phyloP scores from a whole-genome alignment of 805 yeast species.

The Pichia manshurica region DNA sequence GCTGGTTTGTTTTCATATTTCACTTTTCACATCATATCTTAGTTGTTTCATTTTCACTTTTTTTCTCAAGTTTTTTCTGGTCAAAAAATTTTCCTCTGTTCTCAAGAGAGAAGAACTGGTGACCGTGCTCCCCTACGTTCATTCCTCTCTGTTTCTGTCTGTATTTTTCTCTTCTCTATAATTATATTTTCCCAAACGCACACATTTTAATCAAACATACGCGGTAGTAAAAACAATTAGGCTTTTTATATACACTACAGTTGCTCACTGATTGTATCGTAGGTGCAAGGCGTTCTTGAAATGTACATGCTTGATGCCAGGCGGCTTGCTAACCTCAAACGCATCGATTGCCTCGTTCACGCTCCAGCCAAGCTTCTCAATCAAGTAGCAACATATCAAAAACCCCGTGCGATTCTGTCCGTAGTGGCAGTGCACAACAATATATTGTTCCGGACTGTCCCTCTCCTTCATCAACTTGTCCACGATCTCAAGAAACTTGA shows the following conservation, averaged over 20 bases:
- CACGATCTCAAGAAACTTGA: constrained; percentile 48
- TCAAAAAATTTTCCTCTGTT: too few relatives aligned
- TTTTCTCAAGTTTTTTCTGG: too few relatives aligned
- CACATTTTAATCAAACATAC: too few relatives aligned
- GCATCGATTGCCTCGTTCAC: constrained; percentile 60
- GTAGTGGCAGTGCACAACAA: constrained; percentile 75
- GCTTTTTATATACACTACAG: not conserved
- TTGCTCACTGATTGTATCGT: constrained; percentile 40
- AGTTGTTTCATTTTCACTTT: too few relatives aligned
- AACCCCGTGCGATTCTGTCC: constrained; percentile 79
- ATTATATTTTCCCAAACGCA: too few relatives aligned
- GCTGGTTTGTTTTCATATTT: too few relatives aligned
- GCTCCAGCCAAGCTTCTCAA: constrained; percentile 53
- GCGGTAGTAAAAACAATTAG: too few relatives aligned
- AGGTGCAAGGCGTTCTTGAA: constrained; percentile 68
- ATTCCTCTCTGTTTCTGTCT: too few relatives aligned
- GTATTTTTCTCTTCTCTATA: not conserved
- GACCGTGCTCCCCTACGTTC: too few relatives aligned
- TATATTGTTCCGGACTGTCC: constrained; percentile 28
- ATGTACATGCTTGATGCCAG: constrained; percentile 75
- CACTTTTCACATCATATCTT: not conserved
- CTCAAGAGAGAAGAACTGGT: too few relatives aligned
- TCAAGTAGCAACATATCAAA: constrained; percentile 60
- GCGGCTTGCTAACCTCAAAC: constrained; percentile 51
- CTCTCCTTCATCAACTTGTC: constrained; percentile 36